These are phyloP conservation scores for Penicillium alfredii DNA, from an alignment of 495 filamentous ascomycete species.

Conservation along the genomic window DNA sequence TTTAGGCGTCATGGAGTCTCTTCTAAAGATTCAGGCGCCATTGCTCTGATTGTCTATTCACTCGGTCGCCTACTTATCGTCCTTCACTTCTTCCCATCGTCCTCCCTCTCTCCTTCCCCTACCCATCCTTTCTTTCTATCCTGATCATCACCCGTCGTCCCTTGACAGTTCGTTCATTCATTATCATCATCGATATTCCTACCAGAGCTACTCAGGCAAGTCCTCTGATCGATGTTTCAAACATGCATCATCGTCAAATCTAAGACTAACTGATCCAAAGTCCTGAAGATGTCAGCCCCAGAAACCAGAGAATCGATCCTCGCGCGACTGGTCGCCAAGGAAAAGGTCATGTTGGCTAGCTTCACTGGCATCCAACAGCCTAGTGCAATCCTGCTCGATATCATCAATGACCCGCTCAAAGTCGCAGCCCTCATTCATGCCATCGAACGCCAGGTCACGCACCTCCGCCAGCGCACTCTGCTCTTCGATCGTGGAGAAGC, in stretches of 20 bases:
- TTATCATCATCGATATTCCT: neutral
- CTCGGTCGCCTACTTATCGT: no score
- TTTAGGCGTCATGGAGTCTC: no score
- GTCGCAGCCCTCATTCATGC: conserved; percentile 19
- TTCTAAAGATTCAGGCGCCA: no score
- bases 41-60: no score
- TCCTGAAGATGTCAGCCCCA: no score
- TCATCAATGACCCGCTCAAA: conserved; percentile 15
- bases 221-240: neutral
- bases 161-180: neutral
- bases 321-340: no score
- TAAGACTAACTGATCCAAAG: no score
- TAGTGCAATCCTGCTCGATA: conserved; percentile 17
- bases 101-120: neutral
- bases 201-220: neutral
- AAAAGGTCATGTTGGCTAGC: no score
- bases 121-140: neutral
- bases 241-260: no score
- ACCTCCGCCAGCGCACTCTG: conserved; percentile 31
- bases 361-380: no score
- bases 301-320: no score
- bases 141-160: neutral
- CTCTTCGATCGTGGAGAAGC: conserved; percentile 34
- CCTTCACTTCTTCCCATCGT: neutral
- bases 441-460: conserved; percentile 25